Percentiles rank a stretch among this genome's conserved stretches.
These are phyloP conservation scores for Lycium barbarum DNA, from an alignment of 257 asterid genomes.

Conservation along the genomic window DNA sequence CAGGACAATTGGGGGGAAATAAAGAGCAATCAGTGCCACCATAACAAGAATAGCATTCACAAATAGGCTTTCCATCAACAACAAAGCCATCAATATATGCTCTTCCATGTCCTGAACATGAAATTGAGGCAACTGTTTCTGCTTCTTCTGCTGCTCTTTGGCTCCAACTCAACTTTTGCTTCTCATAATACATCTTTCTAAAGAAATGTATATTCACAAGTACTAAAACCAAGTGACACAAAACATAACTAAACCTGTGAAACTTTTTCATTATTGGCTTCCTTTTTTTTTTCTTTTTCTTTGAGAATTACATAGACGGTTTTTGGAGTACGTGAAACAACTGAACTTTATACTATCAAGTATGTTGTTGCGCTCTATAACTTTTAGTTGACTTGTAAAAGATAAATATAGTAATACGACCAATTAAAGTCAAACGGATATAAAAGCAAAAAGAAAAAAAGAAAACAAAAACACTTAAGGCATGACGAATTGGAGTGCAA, in stretches of 20 bases:
- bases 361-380: too few relatives aligned
- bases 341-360: too few relatives aligned
- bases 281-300: too few relatives aligned
- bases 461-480: too few relatives aligned
- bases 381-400: too few relatives aligned
- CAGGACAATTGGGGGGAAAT: constrained; percentile 49
- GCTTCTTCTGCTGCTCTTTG: constrained; percentile 67
- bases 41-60: constrained; percentile 76
- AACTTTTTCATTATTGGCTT: too few relatives aligned
- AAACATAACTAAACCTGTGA: constrained; percentile 16
- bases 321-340: too few relatives aligned
- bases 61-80: constrained; percentile 48
- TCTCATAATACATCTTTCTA: background rate
- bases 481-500: too few relatives aligned
- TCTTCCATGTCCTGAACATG: constrained; percentile 74
- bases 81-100: constrained; percentile 57
- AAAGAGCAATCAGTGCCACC: constrained; percentile 61
- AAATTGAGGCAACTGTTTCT: constrained; percentile 53
- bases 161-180: constrained; percentile 55
- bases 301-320: too few relatives aligned
- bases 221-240: constrained; percentile 45
- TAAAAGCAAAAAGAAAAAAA: too few relatives aligned
- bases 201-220: constrained; percentile 44
- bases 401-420: too few relatives aligned
- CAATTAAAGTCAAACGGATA: too few relatives aligned